phyloP scores from a whole-genome alignment of 208 protist species.

The Trypanosoma cruzi region DNA sequence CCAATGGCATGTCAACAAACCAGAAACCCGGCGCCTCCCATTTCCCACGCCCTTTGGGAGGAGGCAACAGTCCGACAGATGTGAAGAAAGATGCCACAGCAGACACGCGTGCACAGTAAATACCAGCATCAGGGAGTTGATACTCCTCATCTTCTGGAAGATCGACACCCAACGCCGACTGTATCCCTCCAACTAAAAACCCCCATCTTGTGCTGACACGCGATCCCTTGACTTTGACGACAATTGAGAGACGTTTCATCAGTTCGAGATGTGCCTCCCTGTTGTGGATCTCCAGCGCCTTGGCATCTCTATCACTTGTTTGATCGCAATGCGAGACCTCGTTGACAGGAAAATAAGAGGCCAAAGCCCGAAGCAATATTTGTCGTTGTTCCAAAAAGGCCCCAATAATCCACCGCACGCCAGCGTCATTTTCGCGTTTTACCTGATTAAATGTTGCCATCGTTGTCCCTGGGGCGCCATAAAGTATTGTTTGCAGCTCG shows the following conservation, averaged over 20 bases:
- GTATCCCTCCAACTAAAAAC: not conserved
- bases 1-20: slow-evolving; percentile 21
- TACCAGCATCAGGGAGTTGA: not conserved
- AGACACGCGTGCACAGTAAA: slow-evolving; percentile 19
- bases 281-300: not conserved
- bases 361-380: slow-evolving; percentile 1
- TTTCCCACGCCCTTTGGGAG: not conserved
- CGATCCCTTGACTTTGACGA: not conserved
- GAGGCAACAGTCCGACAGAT: not conserved
- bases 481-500: slow-evolving; percentile 29
- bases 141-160: not conserved
- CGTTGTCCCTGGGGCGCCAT: not conserved
- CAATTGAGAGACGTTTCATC: not conserved
- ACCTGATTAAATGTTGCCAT: slow-evolving; percentile 19
- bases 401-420: slow-evolving; percentile 9
- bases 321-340: not conserved
- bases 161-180: slow-evolving; percentile 2
- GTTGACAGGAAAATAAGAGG: not conserved
- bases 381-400: slow-evolving; percentile 7
- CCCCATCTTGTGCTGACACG: not conserved
- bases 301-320: not conserved
- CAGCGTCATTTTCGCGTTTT: not conserved
- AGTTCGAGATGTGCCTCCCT: slow-evolving; percentile 3
- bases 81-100: not conserved
- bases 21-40: not conserved